Conservation (phyloP, 2,329 filamentous ascomycete species). For the Passalora sequoiae region DNA sequence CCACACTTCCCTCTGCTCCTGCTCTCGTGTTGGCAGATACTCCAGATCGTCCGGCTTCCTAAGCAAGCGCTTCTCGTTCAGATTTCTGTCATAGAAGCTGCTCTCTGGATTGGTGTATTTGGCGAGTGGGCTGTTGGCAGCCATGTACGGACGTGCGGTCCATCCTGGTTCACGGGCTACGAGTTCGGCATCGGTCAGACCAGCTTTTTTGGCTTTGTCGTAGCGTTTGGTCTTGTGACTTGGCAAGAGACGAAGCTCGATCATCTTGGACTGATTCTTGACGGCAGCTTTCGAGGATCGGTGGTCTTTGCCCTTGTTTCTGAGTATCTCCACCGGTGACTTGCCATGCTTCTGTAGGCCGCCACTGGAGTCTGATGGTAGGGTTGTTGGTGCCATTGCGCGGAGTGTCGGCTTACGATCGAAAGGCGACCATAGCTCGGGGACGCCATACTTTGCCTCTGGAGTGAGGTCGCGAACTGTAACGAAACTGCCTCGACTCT, state of each 20-base stretch:
- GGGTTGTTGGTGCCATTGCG: slow-evolving; percentile 3
- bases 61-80: slow-evolving; percentile 8
- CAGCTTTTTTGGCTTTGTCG: neutral
- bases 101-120: slow-evolving; percentile 6
- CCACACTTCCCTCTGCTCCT: slow-evolving; percentile 18
- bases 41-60: slow-evolving; percentile 7
- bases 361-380: neutral
- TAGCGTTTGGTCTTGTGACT: neutral
- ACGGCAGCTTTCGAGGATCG: neutral
- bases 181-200: slow-evolving; percentile 12
- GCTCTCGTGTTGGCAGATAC: slow-evolving; percentile 1
- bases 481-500: slow-evolving; percentile 16
- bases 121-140: slow-evolving; percentile 3
- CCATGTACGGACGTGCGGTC: slow-evolving; percentile 8
- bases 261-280: neutral
- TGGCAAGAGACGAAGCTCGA: neutral
- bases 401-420: slow-evolving; percentile 7
- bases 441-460: neutral
- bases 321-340: neutral
- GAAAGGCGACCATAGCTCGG: slow-evolving; percentile 13
- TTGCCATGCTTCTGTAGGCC: slow-evolving; percentile 6
- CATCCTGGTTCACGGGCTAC: slow-evolving; percentile 9
- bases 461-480: slow-evolving; percentile 13
- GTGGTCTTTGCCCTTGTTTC: neutral
- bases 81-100: slow-evolving; percentile 7